These are phyloP conservation scores for Termitomyces eurrhizus DNA, from an alignment of 768 basidiomycete species.

Conservation along the genomic window DNA sequence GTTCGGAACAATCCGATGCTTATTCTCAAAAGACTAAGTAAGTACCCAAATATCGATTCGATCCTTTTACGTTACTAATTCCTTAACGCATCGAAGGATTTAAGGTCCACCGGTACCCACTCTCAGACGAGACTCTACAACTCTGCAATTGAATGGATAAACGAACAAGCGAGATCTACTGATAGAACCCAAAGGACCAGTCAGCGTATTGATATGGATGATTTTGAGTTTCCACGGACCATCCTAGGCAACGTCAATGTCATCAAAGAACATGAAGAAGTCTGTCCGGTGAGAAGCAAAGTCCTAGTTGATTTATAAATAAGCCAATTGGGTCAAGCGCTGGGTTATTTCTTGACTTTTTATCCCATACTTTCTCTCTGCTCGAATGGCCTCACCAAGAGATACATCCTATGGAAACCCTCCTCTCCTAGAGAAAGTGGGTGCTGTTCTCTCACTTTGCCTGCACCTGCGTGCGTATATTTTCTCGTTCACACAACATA, in stretches of 20 bases:
- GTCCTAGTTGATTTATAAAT: background rate
- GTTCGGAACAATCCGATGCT: background rate
- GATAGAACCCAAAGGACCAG: background rate
- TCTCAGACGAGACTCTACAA: background rate
- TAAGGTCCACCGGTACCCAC: background rate
- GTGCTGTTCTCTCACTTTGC: background rate
- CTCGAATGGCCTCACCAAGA: conserved; percentile 9
- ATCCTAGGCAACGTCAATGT: background rate
- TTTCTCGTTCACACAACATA: background rate
- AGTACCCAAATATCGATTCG: too few relatives aligned
- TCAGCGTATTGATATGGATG: background rate
- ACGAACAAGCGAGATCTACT: background rate
- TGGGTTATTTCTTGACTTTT: background rate
- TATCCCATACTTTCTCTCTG: background rate
- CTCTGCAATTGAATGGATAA: too few relatives aligned
- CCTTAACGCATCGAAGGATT: background rate
- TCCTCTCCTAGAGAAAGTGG: conserved; percentile 11
- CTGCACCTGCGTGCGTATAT: conserved; percentile 14
- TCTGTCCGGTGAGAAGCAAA: background rate
- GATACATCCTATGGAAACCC: conserved; percentile 15
- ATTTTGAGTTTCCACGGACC: background rate
- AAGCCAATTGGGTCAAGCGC: background rate
- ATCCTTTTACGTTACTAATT: background rate
- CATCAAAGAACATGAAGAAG: background rate
- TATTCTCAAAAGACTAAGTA: background rate